Conservation (phyloP, 2,329 filamentous ascomycete species). For the Stenocarpella maydis region DNA sequence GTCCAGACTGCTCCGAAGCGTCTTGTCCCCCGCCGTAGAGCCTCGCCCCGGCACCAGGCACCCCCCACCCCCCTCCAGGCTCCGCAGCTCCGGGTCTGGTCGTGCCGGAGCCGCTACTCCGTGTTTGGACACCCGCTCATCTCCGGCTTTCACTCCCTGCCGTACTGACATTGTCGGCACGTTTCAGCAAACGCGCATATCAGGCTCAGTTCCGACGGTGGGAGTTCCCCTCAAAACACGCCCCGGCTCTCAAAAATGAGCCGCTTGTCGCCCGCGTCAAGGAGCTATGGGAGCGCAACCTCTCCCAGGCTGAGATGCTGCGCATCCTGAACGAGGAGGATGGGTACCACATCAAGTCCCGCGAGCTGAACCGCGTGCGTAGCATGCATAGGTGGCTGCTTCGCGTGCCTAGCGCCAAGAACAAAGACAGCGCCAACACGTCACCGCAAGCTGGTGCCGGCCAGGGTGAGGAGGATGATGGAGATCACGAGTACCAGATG, state of each 20-base stretch:
- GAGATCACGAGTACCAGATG: not conserved
- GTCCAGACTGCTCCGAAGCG: constrained; percentile 27
- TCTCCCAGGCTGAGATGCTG: constrained; percentile 77
- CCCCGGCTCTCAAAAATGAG: constrained; percentile 74
- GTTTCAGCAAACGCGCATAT: constrained; percentile 74
- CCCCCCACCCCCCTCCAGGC: not conserved
- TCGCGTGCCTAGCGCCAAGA: constrained; percentile 61
- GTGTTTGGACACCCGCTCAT: not conserved
- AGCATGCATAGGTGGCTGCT: constrained; percentile 74
- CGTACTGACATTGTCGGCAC: not conserved
- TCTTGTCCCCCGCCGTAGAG: constrained; percentile 30
- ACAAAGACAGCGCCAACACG: constrained; percentile 36
- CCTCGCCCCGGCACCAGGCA: not conserved
- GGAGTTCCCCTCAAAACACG: constrained; percentile 80
- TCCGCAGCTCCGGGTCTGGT: not conserved
- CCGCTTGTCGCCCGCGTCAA: constrained; percentile 73
- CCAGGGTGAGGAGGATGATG: not conserved
- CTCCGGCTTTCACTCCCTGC: not conserved
- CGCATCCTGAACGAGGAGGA: constrained; percentile 71
- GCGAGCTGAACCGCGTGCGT: constrained; percentile 75
- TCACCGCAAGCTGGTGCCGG: not conserved
- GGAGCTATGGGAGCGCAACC: constrained; percentile 81
- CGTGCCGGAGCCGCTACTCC: not conserved
- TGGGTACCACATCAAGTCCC: constrained; percentile 75
- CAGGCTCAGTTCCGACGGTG: constrained; percentile 81